Base-by-base conservation (phyloP, 805 yeast species). In the Candida mattraensis region DNA sequence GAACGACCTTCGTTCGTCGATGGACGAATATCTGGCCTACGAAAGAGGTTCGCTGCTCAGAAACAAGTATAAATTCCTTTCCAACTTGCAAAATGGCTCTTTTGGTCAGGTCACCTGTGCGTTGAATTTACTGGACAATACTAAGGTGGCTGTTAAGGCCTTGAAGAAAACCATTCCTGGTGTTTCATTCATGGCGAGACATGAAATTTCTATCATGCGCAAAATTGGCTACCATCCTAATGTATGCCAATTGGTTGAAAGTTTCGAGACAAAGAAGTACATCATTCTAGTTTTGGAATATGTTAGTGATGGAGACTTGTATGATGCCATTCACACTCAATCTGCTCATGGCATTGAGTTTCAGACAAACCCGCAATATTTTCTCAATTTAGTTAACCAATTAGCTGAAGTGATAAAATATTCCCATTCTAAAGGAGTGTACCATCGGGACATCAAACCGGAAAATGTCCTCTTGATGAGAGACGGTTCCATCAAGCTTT, bases 381-480 rank as follows among this genome's bases (percentile, higher is more conserved):
- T 54, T 35, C 29, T 44, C n/a, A 37, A 44, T 18, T 47, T 66
- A 54, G 66, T 76, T 23, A 62, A 62, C 33, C 83, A 81, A 54
- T 48, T 83, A 35, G 60, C 63, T 37, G 60, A 63, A 24, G 85
- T 82, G 7, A 59, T 83, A 18, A 48, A 58, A 10, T 76, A 63
- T 48, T 67, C 82, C 4, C 91, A 83, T 51, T 57, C 71, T 4
- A 58, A 63, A 26, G 81, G 82, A 0, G 67, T 82, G 10, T 80
- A 74, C 45, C 89, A 82, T 56, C 65, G 89, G 30, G 89, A 82
- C 53, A 70, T 82, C 39, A 82, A 82, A 56, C 89, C 89, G 1
- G 89, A 82, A 58, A 82, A 82, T 50, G 70, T 82, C 18, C 60
- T 82, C 20, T 60, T 82, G 33, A 72, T 71, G 45, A 56, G 58